Evolutionary conservation across 768 basidiomycete genomes (phyloP), one percentile per base, ranked within the genome.

Genomic region (Lentinula raphanica): DNA sequence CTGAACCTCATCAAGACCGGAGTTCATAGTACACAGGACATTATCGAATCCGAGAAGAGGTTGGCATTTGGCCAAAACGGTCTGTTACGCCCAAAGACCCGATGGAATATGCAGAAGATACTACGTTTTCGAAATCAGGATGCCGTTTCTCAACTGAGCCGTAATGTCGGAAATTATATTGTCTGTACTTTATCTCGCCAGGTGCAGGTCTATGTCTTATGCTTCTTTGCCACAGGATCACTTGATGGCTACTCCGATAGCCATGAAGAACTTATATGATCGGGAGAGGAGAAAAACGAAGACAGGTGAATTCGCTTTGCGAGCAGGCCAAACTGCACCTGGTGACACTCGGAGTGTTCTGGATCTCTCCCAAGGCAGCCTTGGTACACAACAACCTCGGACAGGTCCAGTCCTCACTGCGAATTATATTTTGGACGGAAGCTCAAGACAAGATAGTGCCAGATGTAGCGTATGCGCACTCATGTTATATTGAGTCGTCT

Each of bases 31-130:
- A 72, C 82, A 3, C 68, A 70, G 29, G 67, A 78, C 3, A 67
- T 85, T 38, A 66, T 91, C 28, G 73, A 76, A 50, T 62, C 72
- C 39, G 88, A 88, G 68, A 71, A 74, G 53, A 67, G 61, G 19
- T 67, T 82, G 49, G 66, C 67, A 6, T 67, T 70, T 28, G 64
- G 68, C 39, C 72, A 77, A 32, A 66, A 70, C 48, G 70, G 71
- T 12, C 63, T 79, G 44, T 63, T 93, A 55, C 77, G 91, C 40
- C 75, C 82, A 40, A 78, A 78, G 67, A 93, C 91, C 23, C 77
- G 87, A 58, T 85, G 83, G 79, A 92, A 90, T 68, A 71, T 93
- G 38, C 82, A 86, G 63, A 92, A 92, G 69, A 77, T 86, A 3
- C 71, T 93, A 21, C 83, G 74, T 54, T 93, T 79, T 67, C 76